Evolutionary conservation across 1,284 basidiomycete species (phyloP).

Genomic region (Laetiporus sulphureus): DNA sequence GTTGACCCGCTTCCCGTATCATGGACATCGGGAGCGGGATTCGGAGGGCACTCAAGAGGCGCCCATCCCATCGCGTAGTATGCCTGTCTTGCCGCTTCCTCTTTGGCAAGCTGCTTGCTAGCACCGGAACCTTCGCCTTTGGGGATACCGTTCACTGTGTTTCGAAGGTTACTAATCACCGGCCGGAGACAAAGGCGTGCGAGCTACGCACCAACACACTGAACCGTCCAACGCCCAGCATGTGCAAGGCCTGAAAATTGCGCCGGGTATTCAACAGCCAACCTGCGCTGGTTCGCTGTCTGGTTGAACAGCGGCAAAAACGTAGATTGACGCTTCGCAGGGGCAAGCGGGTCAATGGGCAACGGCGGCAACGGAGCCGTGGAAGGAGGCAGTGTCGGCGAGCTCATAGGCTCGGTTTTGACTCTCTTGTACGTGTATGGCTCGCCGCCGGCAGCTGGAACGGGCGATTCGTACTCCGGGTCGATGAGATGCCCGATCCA

Average conservation of each 20-base stretch:
- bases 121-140: constrained; percentile 55
- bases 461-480: constrained; percentile 26
- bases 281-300: constrained; percentile 54
- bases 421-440: constrained; percentile 20
- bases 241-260: constrained; percentile 56
- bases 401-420: constrained; percentile 18
- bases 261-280: constrained; percentile 53
- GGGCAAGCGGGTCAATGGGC: constrained; percentile 45
- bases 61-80: constrained; percentile 69
- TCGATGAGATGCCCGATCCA: constrained; percentile 56
- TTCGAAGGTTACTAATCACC: too few species aligned
- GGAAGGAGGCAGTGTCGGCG: constrained; percentile 5
- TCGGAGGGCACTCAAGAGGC: constrained; percentile 25
- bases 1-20: too few species aligned
- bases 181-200: too few species aligned
- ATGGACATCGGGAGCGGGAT: too few species aligned
- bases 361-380: constrained; percentile 24
- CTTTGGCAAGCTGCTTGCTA: constrained; percentile 68
- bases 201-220: constrained; percentile 36
- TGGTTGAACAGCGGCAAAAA: constrained; percentile 71
- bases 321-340: constrained; percentile 48
- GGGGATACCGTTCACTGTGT: constrained; percentile 68
- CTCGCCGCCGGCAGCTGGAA: constrained; percentile 17
- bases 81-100: constrained; percentile 63
- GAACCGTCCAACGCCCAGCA: constrained; percentile 56